Percentiles rank a stretch among this genome's conserved stretches.
Conservation (phyloP, 2,329 filamentous ascomycete genomes). For the Blumeriella jaapii region DNA sequence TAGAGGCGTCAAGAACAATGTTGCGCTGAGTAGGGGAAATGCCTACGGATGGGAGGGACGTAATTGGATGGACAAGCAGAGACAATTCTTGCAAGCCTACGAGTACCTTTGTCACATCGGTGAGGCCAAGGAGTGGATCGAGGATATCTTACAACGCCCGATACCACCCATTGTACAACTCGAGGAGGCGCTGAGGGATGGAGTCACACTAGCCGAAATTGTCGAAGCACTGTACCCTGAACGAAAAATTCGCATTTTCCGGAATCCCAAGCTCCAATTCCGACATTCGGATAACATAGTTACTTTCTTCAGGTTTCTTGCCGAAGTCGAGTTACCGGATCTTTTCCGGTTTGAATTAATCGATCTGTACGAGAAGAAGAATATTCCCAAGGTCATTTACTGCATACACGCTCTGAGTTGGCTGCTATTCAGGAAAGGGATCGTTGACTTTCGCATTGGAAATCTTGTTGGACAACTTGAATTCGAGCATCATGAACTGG, state of each 20-base stretch:
- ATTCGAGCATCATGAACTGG: conserved; percentile 94
- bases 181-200: conserved; percentile 84
- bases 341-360: conserved; percentile 95
- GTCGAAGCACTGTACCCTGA: conserved; percentile 80
- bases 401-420: conserved; percentile 96
- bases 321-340: conserved; percentile 85
- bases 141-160: conserved; percentile 72
- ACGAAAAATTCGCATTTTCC: conserved; percentile 70
- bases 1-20: conserved; percentile 26
- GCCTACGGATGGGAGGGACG: conserved; percentile 66
- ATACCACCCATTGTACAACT: conserved; percentile 89
- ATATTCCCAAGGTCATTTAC: conserved; percentile 98
- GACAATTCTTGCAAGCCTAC: conserved; percentile 92
- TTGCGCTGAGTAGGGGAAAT: conserved; percentile 35
- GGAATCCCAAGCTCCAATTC: conserved; percentile 74
- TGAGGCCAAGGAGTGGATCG: conserved; percentile 98
- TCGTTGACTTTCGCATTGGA: conserved; percentile 90
- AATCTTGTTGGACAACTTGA: conserved; percentile 94
- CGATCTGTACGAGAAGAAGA: conserved; percentile 98
- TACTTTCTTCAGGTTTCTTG: conserved; percentile 86
- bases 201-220: conserved; percentile 87
- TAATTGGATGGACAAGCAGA: conserved; percentile 98
- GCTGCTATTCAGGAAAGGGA: conserved; percentile 90
- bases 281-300: conserved; percentile 97
- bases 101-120: conserved; percentile 98